Conservation (phyloP, 2,329 filamentous ascomycete species). For the Pyrenophora graminea region DNA sequence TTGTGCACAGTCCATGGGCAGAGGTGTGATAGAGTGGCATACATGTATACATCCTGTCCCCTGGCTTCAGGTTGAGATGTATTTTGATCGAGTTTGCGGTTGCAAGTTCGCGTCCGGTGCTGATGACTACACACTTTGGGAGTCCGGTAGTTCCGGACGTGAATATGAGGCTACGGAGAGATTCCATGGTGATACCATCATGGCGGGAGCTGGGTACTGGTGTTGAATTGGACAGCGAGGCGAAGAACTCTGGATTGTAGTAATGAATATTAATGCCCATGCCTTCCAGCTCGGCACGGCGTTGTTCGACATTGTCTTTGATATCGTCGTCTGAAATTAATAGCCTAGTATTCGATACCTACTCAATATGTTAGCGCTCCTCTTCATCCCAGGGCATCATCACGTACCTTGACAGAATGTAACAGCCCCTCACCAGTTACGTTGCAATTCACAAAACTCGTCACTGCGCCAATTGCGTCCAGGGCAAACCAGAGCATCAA, state of each 20-base stretch:
- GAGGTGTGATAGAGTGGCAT: slow-evolving; percentile 47
- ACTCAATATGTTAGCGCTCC: slow-evolving; percentile 54
- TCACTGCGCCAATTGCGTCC: slow-evolving; percentile 40
- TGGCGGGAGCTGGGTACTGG: slow-evolving; percentile 32
- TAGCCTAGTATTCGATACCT: slow-evolving; percentile 54
- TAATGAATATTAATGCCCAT: slow-evolving; percentile 34
- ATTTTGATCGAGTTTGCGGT: slow-evolving; percentile 25
- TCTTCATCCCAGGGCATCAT: slow-evolving; percentile 25
- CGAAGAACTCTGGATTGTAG: slow-evolving; percentile 34
- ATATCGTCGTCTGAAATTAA: slow-evolving; percentile 51
- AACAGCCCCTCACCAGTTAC: slow-evolving; percentile 41
- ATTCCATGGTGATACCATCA: slow-evolving; percentile 29
- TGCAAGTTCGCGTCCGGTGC: slow-evolving; percentile 36
- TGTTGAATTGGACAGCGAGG: slow-evolving; percentile 25
- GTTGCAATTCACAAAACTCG: slow-evolving; percentile 45
- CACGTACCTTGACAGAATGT: slow-evolving; percentile 45
- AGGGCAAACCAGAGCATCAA: slow-evolving; percentile 46
- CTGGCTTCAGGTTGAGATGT: slow-evolving; percentile 36
- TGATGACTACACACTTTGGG: slow-evolving; percentile 39
- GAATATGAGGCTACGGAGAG: slow-evolving; percentile 39
- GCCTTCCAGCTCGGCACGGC: slow-evolving; percentile 28
- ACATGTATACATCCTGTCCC: slow-evolving; percentile 42
- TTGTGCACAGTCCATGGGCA: slow-evolving; percentile 38
- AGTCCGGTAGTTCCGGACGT: slow-evolving; percentile 45
- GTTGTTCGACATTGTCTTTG: slow-evolving; percentile 52